Conservation (phyloP, 2,329 filamentous ascomycete species). For the Cytospora piceae region DNA sequence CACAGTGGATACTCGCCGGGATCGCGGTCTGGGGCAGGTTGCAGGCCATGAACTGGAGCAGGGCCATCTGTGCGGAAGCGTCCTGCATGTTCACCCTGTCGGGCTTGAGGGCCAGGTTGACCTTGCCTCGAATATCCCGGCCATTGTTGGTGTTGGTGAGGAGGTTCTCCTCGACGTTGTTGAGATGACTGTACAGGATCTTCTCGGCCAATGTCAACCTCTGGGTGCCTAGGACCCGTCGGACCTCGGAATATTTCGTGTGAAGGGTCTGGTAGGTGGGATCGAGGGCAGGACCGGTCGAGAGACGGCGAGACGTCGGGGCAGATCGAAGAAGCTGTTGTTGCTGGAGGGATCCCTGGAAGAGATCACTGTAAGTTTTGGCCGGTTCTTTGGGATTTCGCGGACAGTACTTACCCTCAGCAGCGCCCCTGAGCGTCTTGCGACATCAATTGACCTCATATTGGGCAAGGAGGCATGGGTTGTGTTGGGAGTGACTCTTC, state of each 20-base stretch:
- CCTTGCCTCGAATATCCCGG: constrained; percentile 78
- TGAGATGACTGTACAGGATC: constrained; percentile 95
- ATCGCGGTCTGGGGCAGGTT: constrained; percentile 87
- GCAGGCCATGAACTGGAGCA: constrained; percentile 98
- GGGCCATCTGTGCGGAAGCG: constrained; percentile 96
- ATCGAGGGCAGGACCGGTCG: constrained; percentile 49
- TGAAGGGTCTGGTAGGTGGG: constrained; percentile 85
- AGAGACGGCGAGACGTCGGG: constrained; percentile 39
- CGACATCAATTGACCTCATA: constrained; percentile 57
- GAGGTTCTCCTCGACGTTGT: constrained; percentile 86
- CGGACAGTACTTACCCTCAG: constrained; percentile 45
- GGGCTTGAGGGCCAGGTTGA: constrained; percentile 95
- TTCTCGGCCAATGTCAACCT: constrained; percentile 92
- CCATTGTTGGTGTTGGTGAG: constrained; percentile 83
- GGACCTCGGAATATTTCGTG: constrained; percentile 75
- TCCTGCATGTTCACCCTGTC: constrained; percentile 99
- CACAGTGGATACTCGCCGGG: constrained; percentile 96
- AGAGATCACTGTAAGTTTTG: constrained; percentile 10
- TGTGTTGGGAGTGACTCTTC: constrained; percentile 24
- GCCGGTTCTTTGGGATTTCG: background rate
- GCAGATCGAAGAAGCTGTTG: constrained; percentile 40
- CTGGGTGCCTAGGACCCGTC: constrained; percentile 67
- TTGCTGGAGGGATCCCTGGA: constrained; percentile 43
- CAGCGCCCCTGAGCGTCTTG: constrained; percentile 52
- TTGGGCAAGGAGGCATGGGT: constrained; percentile 24